These are phyloP conservation scores for Phyllosticta citriasiana DNA, from an alignment of 2,329 filamentous ascomycete genomes.

Conservation along the genomic window DNA sequence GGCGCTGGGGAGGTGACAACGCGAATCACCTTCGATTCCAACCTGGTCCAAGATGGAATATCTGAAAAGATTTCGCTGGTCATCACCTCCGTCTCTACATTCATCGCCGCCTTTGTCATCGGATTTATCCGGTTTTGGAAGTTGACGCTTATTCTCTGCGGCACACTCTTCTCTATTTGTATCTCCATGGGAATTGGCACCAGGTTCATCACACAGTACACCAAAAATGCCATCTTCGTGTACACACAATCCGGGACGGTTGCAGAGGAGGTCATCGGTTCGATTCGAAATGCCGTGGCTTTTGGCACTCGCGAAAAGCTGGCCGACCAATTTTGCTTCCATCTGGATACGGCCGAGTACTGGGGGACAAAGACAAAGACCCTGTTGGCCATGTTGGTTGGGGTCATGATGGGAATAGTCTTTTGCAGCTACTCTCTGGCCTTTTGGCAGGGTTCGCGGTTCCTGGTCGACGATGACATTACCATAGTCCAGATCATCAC, in stretches of 20 bases:
- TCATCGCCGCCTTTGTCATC: conserved; percentile 82
- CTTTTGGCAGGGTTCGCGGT: conserved; percentile 16
- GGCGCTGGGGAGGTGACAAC: conserved; percentile 91
- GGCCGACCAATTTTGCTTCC: conserved; percentile 72
- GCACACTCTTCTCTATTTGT: conserved; percentile 71
- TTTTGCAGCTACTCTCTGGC: conserved; percentile 55
- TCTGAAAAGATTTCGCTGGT: conserved; percentile 28
- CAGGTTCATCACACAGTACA: conserved; percentile 67
- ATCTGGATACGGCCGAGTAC: conserved; percentile 62
- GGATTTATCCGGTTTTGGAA: conserved; percentile 91
- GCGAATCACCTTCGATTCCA: conserved; percentile 87
- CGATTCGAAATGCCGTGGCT: conserved; percentile 81
- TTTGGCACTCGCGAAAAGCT: conserved; percentile 91
- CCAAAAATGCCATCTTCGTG: conserved; percentile 64
- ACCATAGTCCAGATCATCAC: conserved; percentile 64
- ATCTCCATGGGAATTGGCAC: conserved; percentile 60
- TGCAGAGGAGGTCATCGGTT: conserved; percentile 90
- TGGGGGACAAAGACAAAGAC: conserved; percentile 70
- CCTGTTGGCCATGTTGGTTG: conserved; percentile 67
- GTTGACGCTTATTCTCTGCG: conserved; percentile 74
- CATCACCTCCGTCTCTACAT: conserved; percentile 34
- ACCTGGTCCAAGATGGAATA: conserved; percentile 86
- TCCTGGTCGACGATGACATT: conserved; percentile 35
- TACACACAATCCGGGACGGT: conserved; percentile 81
- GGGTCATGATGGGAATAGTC: conserved; percentile 70